Conservation (phyloP, 306 rosid species). For the Dryas drummondii region DNA sequence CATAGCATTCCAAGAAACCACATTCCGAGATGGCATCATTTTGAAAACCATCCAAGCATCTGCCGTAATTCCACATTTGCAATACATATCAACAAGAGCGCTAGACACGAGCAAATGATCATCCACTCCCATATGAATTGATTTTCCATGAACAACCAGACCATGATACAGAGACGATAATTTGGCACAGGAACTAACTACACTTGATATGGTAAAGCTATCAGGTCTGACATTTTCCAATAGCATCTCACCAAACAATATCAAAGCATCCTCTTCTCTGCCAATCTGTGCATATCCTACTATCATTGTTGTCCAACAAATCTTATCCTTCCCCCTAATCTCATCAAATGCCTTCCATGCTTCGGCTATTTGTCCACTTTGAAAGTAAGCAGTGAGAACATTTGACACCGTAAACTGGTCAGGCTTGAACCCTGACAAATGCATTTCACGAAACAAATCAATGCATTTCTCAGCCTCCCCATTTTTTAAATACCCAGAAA, state of each 20-base stretch:
- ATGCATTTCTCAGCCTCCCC: constrained; percentile 29
- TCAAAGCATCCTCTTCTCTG: constrained; percentile 39
- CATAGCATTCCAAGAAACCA: constrained; percentile 38
- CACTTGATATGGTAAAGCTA: constrained; percentile 29
- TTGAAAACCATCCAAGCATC: constrained; percentile 31
- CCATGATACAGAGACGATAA: constrained; percentile 28
- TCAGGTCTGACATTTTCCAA: constrained; percentile 24
- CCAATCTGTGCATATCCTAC: constrained; percentile 29
- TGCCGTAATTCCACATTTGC: constrained; percentile 31
- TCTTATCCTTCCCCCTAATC: constrained; percentile 31
- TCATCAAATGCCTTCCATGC: constrained; percentile 24
- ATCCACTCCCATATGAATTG: constrained; percentile 30
- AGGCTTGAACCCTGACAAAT: constrained; percentile 17
- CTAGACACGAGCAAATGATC: constrained; percentile 31
- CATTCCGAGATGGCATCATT: constrained; percentile 29
- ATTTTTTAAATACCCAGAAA: constrained; percentile 29
- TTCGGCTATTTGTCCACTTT: constrained; percentile 24
- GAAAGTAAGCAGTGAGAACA: constrained; percentile 25
- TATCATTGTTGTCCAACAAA: constrained; percentile 40
- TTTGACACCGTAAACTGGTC: constrained; percentile 34
- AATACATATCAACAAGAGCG: constrained; percentile 37
- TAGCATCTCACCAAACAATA: constrained; percentile 30
- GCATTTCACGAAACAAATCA: constrained; percentile 27
- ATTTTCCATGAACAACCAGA: constrained; percentile 36
- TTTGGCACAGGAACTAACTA: constrained; percentile 34